Evolutionary conservation across 805 yeast species (phyloP).

Genomic region (Lipomyces sp.): DNA sequence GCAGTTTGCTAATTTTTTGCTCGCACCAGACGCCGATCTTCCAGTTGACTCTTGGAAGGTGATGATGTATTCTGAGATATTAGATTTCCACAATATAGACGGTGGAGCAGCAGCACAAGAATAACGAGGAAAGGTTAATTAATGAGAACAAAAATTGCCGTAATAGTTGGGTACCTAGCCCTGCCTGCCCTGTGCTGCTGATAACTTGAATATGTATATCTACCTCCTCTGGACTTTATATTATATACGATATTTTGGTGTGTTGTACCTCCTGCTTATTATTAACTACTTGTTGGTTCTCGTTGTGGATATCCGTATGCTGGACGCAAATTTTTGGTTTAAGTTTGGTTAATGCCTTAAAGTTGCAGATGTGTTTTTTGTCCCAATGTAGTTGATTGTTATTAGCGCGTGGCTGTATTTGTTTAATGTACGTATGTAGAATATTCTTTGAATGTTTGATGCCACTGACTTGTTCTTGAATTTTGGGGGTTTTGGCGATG

Average conservation of each 20-base stretch:
- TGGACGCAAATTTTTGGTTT: neutral
- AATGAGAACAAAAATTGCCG: neutral
- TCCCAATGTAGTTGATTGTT: constrained; percentile 1
- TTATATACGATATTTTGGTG: constrained; percentile 4
- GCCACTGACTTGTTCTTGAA: no score
- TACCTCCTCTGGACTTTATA: neutral
- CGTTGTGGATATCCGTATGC: neutral
- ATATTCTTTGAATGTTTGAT: neutral
- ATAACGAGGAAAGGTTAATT: neutral
- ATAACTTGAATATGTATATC: neutral
- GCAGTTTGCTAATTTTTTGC: constrained; percentile 2
- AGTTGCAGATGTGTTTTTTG: neutral
- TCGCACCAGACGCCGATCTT: constrained; percentile 69
- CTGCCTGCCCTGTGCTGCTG: neutral
- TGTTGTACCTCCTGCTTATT: constrained; percentile 1
- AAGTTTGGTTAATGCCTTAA: neutral
- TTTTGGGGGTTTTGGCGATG: no score
- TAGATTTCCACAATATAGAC: constrained; percentile 92
- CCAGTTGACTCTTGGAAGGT: constrained; percentile 99
- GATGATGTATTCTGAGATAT: constrained; percentile 97
- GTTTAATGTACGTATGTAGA: neutral
- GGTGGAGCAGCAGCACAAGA: constrained; percentile 17
- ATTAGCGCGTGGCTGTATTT: neutral
- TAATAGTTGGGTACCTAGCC: neutral
- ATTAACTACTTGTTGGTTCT: neutral